These are phyloP conservation scores for Penicillium aurantiogriseum DNA, from an alignment of 2,329 filamentous ascomycete genomes.

Conservation along the genomic window DNA sequence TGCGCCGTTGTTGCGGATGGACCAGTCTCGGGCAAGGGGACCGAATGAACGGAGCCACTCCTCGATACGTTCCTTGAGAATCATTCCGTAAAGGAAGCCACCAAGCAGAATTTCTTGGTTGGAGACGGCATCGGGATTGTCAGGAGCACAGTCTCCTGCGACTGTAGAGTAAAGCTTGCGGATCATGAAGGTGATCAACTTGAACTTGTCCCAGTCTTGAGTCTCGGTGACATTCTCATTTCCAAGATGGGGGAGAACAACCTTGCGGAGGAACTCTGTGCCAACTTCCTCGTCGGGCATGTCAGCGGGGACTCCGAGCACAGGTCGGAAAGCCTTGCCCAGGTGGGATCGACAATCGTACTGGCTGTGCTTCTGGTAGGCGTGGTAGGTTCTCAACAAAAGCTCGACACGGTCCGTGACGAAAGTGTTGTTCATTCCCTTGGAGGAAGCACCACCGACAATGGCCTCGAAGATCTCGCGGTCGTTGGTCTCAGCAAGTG, in stretches of 20 bases:
- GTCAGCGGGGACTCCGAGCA: conserved; percentile 78
- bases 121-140: conserved; percentile 95
- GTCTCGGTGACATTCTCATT: conserved; percentile 78
- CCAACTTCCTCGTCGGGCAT: conserved; percentile 87
- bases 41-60: conserved; percentile 75
- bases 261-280: conserved; percentile 82
- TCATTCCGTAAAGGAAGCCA: conserved; percentile 90
- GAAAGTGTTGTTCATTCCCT: conserved; percentile 83
- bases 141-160: conserved; percentile 85
- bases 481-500: conserved; percentile 92
- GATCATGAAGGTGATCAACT: conserved; percentile 91
- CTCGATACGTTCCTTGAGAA: conserved; percentile 90
- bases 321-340: conserved; percentile 85
- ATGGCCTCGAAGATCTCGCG: conserved; percentile 94
- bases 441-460: conserved; percentile 72
- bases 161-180: conserved; percentile 92
- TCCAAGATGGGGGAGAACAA: conserved; percentile 89
- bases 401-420: conserved; percentile 92
- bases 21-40: conserved; percentile 55
- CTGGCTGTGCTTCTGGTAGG: conserved; percentile 78
- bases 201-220: conserved; percentile 90
- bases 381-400: conserved; percentile 88
- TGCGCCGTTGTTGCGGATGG: conserved; percentile 50
- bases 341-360: conserved; percentile 80
- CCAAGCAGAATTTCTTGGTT: conserved; percentile 94